Percentiles rank a stretch among this genome's conserved stretches.
These are phyloP conservation scores for Annulohypoxylon moriforme DNA, from an alignment of 495 filamentous ascomycete species.

Conservation along the genomic window DNA sequence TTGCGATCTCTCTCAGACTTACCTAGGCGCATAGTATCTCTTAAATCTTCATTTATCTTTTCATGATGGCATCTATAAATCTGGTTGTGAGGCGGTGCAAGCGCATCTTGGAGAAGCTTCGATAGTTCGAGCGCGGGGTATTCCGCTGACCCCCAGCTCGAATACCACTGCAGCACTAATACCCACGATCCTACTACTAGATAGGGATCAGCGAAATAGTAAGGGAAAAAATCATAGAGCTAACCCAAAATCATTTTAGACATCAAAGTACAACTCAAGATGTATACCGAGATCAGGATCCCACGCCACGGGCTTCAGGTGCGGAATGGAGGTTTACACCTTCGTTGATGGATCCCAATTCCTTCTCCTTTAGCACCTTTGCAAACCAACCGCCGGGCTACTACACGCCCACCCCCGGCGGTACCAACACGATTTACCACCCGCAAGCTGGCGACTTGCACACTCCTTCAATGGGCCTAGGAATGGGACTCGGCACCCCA, in stretches of 20 bases:
- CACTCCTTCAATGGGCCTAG: constrained; percentile 74
- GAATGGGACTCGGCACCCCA: constrained; percentile 81
- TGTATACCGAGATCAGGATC: constrained; percentile 79
- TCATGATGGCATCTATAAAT: constrained; percentile 23
- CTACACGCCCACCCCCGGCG: constrained; percentile 89
- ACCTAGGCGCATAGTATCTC: constrained; percentile 2
- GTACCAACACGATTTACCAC: constrained; percentile 84
- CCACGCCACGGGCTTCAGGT: constrained; percentile 77
- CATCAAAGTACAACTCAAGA: constrained; percentile 55
- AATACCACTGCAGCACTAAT: constrained; percentile 27
- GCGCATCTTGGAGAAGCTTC: constrained; percentile 36
- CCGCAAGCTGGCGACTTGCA: constrained; percentile 89
- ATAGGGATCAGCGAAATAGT: constrained; percentile 2
- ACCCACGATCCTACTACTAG: constrained; percentile 15
- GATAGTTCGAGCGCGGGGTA: constrained; percentile 41
- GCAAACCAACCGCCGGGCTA: constrained; percentile 83
- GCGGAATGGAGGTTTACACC: constrained; percentile 88
- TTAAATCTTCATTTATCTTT: constrained; percentile 11
- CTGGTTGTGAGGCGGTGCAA: constrained; percentile 41
- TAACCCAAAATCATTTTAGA: constrained; percentile 44
- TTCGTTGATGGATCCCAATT: constrained; percentile 84
- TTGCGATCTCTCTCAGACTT: constrained; percentile 26
- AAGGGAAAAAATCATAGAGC: constrained; percentile 11
- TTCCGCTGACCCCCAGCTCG: constrained; percentile 34
- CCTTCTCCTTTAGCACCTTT: constrained; percentile 80